Base-by-base conservation (phyloP, 768 basidiomycete genomes). In the Trametes villosa region DNA sequence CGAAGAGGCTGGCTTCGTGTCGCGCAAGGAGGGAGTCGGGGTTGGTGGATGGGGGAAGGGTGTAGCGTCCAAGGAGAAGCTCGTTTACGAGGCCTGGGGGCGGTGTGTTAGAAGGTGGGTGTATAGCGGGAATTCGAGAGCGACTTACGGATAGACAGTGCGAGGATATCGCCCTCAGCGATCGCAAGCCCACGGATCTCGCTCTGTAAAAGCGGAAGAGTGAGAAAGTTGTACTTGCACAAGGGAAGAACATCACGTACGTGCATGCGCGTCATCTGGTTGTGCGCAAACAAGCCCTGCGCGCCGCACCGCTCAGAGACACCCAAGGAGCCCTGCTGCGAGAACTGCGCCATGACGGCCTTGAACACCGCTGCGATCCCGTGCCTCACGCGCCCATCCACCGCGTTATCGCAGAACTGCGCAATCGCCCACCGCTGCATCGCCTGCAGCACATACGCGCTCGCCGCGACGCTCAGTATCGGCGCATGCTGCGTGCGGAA, bases 41-140 rank as follows among this genome's bases (percentile, higher is more conserved):
- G 42, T 72, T 41, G 12, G 70, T 71, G 4, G 83, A 68, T 29
- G 78, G 75, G 24, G 86, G 84, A 15, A 87, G 67, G 22, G 53
- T 63, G 66, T 85, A 86, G 27, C 85, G 81, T 18, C 76, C 74
- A 33, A 83, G 81, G 18, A 89, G 75, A 42, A 88, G 68, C 68
- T 88, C 87, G 22, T 84, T 71, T 74, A 76, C 83, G 80, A 69
- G 84, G 64, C 59, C 86, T 88, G 65, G 1, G 22, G 45, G n/a
- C 36, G 6, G 26, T 26, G 27, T 1, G 40, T 29, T 9, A 51
- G 30, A 9, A 12, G 9, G 36, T 22, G 20, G 15, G 36, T 8
- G 17, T 13, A 45, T 2, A 3, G 29, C 38, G 59, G n/a, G 4
- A 24, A 1, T 8, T 4, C 29, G 26, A 40, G 17, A 15, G 17